Base-by-base conservation (phyloP, 2,329 filamentous ascomycete species). In the Zasmidium citrigriseum region DNA sequence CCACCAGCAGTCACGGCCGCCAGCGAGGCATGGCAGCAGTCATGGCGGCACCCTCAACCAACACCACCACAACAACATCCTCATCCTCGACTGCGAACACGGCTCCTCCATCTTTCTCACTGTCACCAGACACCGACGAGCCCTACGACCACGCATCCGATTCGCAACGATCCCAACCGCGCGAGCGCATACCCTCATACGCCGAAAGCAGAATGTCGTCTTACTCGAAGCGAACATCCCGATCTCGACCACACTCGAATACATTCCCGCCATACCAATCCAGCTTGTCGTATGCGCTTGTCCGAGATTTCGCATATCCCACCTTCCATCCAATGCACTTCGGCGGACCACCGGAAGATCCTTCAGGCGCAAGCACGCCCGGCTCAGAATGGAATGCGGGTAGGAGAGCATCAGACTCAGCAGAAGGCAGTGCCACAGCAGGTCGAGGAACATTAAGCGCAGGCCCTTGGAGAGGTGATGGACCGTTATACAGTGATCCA, bases 291-390 rank as follows among this genome's bases (percentile, higher is more conserved):
- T 97, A 97, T 74, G 87, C 92, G n/a, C 82, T 91, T 46, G 93
- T 99, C 64, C 89, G 95, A 70, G 95, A 99, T 80, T 99, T 98
- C 77, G 95, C 95, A 66, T 99, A 98, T 73, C 86, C 91, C 27
- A 73, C 84, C 23, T 82, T 83, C 55, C 90, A 98, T 74, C 92
- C 91, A 46, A 82, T 97, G 75, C 95, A 98, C 79, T 96, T 96
- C 80, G 95, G 95, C 1, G 90, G 93, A n/a, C 88, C 91, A 16
- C 88, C 89, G 38, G 89, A 92, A 67, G 81, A 86, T n/a, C 82
- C 86, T 9, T 96, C 92, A 0, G 89, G 88, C 57, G 82, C 89
- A 66, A 93, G 89, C n/a, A 96, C 93, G 0, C 92, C 93, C 10
- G 87, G 85, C 16, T 95, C 90, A 75, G 90, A 93, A 74, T 81